Conservation (phyloP, 208 protist species). For the Trypanosomatidae sp. region DNA sequence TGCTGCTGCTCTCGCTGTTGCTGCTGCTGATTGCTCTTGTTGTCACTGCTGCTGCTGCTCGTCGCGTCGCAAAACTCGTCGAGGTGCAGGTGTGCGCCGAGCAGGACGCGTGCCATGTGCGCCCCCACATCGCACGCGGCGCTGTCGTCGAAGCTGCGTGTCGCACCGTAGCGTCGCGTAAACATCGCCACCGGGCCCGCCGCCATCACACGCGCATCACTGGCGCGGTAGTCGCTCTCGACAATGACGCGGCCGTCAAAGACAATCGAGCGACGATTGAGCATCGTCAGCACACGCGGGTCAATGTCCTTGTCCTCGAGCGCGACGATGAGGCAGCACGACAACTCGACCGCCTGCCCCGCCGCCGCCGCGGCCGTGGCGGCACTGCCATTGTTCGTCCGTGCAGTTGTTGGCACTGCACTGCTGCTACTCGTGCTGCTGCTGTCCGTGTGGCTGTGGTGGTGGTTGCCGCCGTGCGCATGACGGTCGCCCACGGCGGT, state of each 20-base stretch:
- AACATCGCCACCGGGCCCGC: conserved; percentile 90
- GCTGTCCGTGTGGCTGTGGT: too few relatives aligned
- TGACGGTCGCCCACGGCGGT: too few relatives aligned
- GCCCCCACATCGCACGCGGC: conserved; percentile 71
- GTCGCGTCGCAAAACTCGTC: neutral
- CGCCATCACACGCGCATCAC: conserved; percentile 67
- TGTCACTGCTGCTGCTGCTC: neutral
- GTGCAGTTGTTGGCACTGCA: too few relatives aligned
- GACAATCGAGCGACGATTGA: conserved; percentile 87
- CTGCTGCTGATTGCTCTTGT: neutral
- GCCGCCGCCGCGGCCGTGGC: conserved; percentile 4
- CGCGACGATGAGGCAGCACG: conserved; percentile 72
- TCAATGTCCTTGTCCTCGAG: conserved; percentile 87
- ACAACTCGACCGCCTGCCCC: conserved; percentile 68
- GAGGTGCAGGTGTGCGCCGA: too few relatives aligned
- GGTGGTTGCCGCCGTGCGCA: too few relatives aligned
- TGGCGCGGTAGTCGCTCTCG: conserved; percentile 77
- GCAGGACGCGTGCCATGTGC: conserved; percentile 53
- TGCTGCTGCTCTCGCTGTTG: conserved; percentile 1
- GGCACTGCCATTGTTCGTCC: too few relatives aligned
- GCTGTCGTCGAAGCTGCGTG: conserved; percentile 72
- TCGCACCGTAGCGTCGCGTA: conserved; percentile 81
- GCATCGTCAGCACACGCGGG: conserved; percentile 60
- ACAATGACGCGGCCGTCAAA: conserved; percentile 91
- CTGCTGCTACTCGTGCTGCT: too few relatives aligned